Evolutionary conservation across 495 filamentous ascomycete species (phyloP).

Genomic region (Xylaria acuta): DNA sequence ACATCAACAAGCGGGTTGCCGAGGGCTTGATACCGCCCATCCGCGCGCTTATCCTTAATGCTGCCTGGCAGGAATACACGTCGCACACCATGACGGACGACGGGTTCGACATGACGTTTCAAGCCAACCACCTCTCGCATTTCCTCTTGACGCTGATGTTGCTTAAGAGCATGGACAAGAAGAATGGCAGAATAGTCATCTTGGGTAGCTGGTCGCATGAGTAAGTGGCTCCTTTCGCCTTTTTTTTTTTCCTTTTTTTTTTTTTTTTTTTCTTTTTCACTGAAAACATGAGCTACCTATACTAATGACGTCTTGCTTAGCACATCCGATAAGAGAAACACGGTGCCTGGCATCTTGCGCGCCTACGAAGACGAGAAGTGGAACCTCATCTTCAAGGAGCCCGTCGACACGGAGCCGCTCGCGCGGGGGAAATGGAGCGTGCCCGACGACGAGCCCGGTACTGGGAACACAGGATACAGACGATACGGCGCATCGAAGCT

Average conservation of each 20-base stretch:
- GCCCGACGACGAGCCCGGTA: slow-evolving; percentile 30
- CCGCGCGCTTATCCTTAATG: slow-evolving; percentile 53
- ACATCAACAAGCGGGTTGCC: slow-evolving; percentile 47
- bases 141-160: slow-evolving; percentile 52
- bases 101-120: slow-evolving; percentile 52
- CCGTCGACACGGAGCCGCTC: slow-evolving; percentile 37
- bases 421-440: slow-evolving; percentile 47
- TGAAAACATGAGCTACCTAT: neutral
- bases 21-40: slow-evolving; percentile 49
- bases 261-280: neutral
- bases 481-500: slow-evolving; percentile 50
- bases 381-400: slow-evolving; percentile 38
- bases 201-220: slow-evolving; percentile 53
- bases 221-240: slow-evolving; percentile 25
- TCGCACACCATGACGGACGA: slow-evolving; percentile 44
- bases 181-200: slow-evolving; percentile 51
- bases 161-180: slow-evolving; percentile 51
- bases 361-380: slow-evolving; percentile 37
- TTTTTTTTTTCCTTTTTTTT: neutral
- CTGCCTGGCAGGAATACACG: slow-evolving; percentile 45
- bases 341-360: slow-evolving; percentile 14
- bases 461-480: slow-evolving; percentile 37
- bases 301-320: slow-evolving; percentile 26
- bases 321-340: slow-evolving; percentile 36
- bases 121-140: slow-evolving; percentile 54